Conservation (phyloP, 2,329 filamentous ascomycete species). For the Claviceps lovelessii region DNA sequence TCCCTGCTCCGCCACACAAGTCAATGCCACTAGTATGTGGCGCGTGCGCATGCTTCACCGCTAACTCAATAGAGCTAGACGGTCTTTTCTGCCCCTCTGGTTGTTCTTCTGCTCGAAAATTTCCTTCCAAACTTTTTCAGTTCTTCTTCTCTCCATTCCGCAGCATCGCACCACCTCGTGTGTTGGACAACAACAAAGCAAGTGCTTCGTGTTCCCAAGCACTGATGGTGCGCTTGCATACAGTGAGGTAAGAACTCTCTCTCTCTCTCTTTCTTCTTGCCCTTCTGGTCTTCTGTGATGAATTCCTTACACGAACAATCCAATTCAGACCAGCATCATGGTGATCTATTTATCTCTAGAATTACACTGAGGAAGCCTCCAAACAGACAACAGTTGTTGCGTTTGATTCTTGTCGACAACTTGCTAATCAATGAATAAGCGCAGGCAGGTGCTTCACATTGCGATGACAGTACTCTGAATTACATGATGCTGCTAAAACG, state of each 20-base stretch:
- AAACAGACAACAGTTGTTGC: neutral
- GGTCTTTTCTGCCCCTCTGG: neutral
- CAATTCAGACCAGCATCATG: constrained; percentile 46
- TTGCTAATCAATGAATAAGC: neutral
- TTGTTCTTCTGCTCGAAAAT: constrained; percentile 3
- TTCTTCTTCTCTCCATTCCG: neutral
- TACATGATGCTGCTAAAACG: too few relatives aligned
- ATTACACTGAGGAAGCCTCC: constrained; percentile 38
- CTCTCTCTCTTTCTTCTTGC: neutral
- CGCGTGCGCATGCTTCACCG: neutral
- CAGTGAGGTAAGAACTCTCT: constrained; percentile 10
- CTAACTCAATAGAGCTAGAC: neutral
- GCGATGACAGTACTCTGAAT: too few relatives aligned
- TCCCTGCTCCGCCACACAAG: constrained; percentile 25
- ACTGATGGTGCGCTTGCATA: neutral
- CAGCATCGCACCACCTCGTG: neutral
- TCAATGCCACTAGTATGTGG: neutral
- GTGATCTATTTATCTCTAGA: constrained; percentile 36
- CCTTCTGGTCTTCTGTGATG: constrained; percentile 17
- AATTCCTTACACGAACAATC: constrained; percentile 39
- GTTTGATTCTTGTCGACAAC: neutral
- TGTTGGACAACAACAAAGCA: neutral
- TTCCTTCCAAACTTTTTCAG: neutral
- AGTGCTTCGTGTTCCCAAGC: neutral
- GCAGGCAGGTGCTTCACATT: neutral